Percentiles rank a stretch among this genome's conserved stretches.
These are phyloP conservation scores for Paecilomyces dactylethromorphus DNA, from an alignment of 2,329 filamentous ascomycete species.

Conservation along the genomic window DNA sequence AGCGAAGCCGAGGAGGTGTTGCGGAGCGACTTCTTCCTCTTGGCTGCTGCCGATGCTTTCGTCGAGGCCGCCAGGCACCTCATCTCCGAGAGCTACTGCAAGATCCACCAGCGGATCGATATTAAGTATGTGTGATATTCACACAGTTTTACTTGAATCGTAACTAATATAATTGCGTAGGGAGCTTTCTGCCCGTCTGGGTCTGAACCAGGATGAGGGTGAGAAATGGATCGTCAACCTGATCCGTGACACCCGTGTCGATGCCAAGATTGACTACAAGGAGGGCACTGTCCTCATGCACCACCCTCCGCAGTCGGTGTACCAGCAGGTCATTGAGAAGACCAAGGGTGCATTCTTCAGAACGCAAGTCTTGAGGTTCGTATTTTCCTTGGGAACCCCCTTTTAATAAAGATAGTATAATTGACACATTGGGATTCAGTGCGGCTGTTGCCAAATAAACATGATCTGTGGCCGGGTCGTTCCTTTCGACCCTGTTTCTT, in stretches of 20 bases:
- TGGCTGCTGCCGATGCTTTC: slow-evolving; percentile 75
- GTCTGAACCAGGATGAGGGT: slow-evolving; percentile 86
- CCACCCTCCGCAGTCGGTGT: slow-evolving; percentile 95
- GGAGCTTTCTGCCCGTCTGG: slow-evolving; percentile 85
- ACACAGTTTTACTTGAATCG: not conserved
- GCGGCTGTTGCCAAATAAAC: slow-evolving; percentile 46
- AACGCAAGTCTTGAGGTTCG: slow-evolving; percentile 77
- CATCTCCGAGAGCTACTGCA: slow-evolving; percentile 99
- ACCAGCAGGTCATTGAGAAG: slow-evolving; percentile 98
- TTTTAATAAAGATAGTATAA: slow-evolving; percentile 4
- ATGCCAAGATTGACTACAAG: slow-evolving; percentile 99
- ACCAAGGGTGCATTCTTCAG: slow-evolving; percentile 99
- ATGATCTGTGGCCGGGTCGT: slow-evolving; percentile 6
- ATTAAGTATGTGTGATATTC: slow-evolving; percentile 60
- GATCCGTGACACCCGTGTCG: slow-evolving; percentile 92
- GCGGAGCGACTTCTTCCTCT: slow-evolving; percentile 91
- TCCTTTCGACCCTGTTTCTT: slow-evolving; percentile 22
- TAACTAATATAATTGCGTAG: slow-evolving; percentile 30
- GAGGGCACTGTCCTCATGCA: slow-evolving; percentile 99
- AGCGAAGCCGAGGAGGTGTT: slow-evolving; percentile 83
- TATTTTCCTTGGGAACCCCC: slow-evolving; percentile 1
- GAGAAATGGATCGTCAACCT: slow-evolving; percentile 99
- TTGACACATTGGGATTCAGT: slow-evolving; percentile 18
- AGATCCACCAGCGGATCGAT: slow-evolving; percentile 97
- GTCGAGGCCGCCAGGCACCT: slow-evolving; percentile 92